These are phyloP conservation scores for Leccinellum luteum DNA, from an alignment of 768 basidiomycete genomes.

Conservation along the genomic window DNA sequence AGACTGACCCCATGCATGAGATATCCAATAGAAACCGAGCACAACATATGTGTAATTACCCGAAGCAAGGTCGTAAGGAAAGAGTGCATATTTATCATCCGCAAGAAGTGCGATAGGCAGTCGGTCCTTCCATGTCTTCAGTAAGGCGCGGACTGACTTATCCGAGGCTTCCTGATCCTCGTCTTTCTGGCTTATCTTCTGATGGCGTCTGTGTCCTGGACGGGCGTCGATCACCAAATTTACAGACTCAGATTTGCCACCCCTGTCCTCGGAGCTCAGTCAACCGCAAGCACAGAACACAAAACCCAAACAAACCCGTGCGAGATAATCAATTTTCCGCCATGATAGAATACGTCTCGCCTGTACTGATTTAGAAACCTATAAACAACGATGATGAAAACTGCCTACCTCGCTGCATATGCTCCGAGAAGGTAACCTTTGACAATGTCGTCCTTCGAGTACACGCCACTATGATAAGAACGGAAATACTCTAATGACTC, in stretches of 20 bases:
- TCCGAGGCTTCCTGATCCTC: constrained; percentile 68
- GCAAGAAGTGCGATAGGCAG: constrained; percentile 68
- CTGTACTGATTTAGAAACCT: constrained; percentile 36
- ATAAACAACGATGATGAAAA: not conserved
- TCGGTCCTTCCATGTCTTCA: constrained; percentile 51
- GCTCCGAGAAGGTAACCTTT: constrained; percentile 78
- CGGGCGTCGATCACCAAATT: constrained; percentile 28
- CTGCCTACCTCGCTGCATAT: constrained; percentile 59
- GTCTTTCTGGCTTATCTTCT: constrained; percentile 34
- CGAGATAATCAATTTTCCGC: constrained; percentile 73
- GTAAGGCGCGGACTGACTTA: constrained; percentile 66
- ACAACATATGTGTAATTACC: constrained; percentile 51
- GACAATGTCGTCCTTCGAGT: constrained; percentile 54
- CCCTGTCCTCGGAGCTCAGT: constrained; percentile 38
- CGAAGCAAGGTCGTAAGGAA: constrained; percentile 64
- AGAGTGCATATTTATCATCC: constrained; percentile 69
- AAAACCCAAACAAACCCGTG: constrained; percentile 59
- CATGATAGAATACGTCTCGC: constrained; percentile 64
- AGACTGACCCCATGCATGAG: constrained; percentile 48
- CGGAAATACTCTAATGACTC: constrained; percentile 68
- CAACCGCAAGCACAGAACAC: not conserved
- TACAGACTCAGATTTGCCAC: constrained; percentile 65
- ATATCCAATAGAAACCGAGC: constrained; percentile 63
- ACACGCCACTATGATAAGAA: constrained; percentile 80
- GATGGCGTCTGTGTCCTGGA: constrained; percentile 38